Base-by-base conservation (phyloP, 1,139 yeast genomes). In the Scheffersomyces illinoinensis region DNA sequence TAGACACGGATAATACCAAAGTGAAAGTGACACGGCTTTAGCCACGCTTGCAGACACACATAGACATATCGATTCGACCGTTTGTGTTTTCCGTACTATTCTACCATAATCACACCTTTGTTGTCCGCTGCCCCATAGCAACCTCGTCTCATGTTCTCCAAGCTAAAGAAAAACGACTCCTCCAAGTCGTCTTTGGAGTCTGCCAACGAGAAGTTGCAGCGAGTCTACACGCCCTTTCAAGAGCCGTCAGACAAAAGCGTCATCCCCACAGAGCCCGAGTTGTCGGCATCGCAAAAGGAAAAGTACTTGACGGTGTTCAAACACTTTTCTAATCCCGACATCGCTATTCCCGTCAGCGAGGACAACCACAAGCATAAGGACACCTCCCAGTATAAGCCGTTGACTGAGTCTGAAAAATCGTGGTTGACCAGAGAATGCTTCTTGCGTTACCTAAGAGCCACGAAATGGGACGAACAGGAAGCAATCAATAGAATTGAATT, bases 341-440 rank as follows among this genome's bases (percentile, higher is more conserved):
- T 73, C n/a, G 67, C 73, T 12, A 63, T 68, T 6, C 68, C 73
- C 1, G 53, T 57, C 14, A 61, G 75, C 49, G 88, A 85, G 67
- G 77, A 77, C n/a, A 70, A 73, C 53, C 71, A 70, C 57, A 76
- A 77, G 62, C 64, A 61, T 53, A 69, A 70, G 56, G 72, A 73
- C 51, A 57, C 59, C 10, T 55, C 64, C 8, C 61, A 64, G 50
- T 69, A 62, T 55, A 57, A 66, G 50, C 62, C 64, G 2, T 66
- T 78, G 53, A 67, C 71, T 5, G 68, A 65, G 1, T 69, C 68
- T 17, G 85, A 81, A 62, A 76, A 73, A 66, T 73, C 81, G 3
- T 81, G 85, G 85, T 69, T 81, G 58, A 79, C 84, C 1, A 70
- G 83, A 63, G 85, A 81, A 64, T 81, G 85, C 63, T 78, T 81